These are phyloP conservation scores for Trichoderma koningiopsis DNA, from an alignment of 2,329 filamentous ascomycete species.

Conservation along the genomic window DNA sequence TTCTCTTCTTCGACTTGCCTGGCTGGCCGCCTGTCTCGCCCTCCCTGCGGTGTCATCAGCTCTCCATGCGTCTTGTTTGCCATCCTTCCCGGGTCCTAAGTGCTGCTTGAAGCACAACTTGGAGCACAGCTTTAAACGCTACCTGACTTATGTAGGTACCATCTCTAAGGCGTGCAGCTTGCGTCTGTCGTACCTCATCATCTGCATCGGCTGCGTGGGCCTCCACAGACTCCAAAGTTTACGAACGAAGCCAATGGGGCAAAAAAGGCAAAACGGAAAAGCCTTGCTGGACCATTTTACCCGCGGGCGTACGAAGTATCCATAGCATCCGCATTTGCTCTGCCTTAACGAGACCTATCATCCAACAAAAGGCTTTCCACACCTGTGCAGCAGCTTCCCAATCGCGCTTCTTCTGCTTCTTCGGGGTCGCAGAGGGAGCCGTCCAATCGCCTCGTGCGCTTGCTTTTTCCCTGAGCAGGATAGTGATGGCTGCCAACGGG, in stretches of 20 bases:
- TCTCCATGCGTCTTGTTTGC: constrained; percentile 2
- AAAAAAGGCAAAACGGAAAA: constrained; percentile 22
- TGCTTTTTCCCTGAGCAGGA: constrained; percentile 1
- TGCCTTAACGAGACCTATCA: background rate
- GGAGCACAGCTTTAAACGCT: background rate
- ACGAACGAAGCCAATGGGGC: background rate
- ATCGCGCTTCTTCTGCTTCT: constrained; percentile 11
- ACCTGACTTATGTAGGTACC: constrained; percentile 22
- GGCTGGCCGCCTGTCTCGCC: background rate
- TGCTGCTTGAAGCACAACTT: background rate
- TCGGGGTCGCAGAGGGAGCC: constrained; percentile 1
- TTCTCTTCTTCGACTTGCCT: background rate
- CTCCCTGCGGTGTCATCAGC: constrained; percentile 2
- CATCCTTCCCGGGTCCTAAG: background rate
- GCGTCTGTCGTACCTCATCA: constrained; percentile 23
- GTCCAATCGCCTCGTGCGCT: constrained; percentile 7
- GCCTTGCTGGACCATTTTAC: background rate
- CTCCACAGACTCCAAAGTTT: constrained; percentile 11
- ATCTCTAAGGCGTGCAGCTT: constrained; percentile 18
- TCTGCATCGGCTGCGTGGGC: constrained; percentile 20
- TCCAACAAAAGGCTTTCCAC: constrained; percentile 16
- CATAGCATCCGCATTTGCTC: constrained; percentile 8
- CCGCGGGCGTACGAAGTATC: constrained; percentile 17
- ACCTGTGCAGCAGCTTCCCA: constrained; percentile 19
- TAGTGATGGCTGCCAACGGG: constrained; percentile 21